Base-by-base conservation (phyloP, 2,329 filamentous ascomycete species). In the Dendryphion nanum region DNA sequence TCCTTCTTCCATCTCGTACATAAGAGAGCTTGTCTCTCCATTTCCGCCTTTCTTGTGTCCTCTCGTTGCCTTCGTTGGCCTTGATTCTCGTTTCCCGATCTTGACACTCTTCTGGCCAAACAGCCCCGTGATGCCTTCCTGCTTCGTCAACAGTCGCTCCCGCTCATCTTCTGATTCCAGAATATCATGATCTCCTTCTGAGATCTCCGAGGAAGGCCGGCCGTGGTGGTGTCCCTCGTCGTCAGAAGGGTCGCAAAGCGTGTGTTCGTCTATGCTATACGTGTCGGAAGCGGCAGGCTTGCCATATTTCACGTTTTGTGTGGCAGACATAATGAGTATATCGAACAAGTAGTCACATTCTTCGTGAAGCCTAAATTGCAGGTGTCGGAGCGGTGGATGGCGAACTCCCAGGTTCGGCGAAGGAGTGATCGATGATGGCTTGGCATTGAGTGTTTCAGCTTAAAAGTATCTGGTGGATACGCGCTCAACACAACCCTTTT, bases 1-100 rank as follows among this genome's bases (percentile, higher is more conserved):
- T 1, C 89, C 88, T 59, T 89, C 85, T 65, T 96, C 90, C 85
- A 91, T 88, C 68, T 93, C 86, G 63, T 88, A 90, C 83, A 95
- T 87, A 55, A 94, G 71, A 63, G 83, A 79, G 24, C 84, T 83
- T 49, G 87, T 81, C 58, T 88, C 85, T 38, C 82, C 82, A 43
- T 81, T 64, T 18, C 47, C 41, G 15, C 48, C 48, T 39, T 71
- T 71, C 75, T 74, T 67, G 42, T 59, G 48, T 42, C 57, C 47
- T 30, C 55, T 47, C 44, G 57, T 37, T 47, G 53, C 38, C 26
- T 10, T 48, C 42, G 45, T 53, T 37, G 48, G 54, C 41, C 49
- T 53, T 15, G 35, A 28, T 16, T 47, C 45, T 33, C 44, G 43
- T 43, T 51, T 55, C 44, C 62, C 58, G 29, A 60, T 60, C 52